Evolutionary conservation across 345 rosid genomes (phyloP).

Genomic region (Nephelium lappaceum): DNA sequence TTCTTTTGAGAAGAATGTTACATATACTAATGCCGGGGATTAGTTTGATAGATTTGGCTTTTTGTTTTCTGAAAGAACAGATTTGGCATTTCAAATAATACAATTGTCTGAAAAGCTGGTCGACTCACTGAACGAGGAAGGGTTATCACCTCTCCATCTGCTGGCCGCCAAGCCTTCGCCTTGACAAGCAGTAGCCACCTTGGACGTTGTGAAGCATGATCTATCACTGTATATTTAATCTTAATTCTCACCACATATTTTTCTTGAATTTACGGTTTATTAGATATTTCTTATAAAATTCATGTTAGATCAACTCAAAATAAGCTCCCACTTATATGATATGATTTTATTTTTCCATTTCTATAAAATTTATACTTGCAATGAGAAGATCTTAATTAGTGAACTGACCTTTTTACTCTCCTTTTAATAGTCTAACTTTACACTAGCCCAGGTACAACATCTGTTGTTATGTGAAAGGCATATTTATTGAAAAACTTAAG

Average conservation of each 20-base stretch:
- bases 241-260: too few species aligned
- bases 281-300: too few species aligned
- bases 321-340: too few species aligned
- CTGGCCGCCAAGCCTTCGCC: slow-evolving; percentile 44
- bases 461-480: slow-evolving; percentile 28
- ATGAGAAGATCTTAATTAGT: too few species aligned
- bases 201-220: slow-evolving; percentile 17
- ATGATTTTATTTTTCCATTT: too few species aligned
- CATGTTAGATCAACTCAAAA: too few species aligned
- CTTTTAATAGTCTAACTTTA: too few species aligned
- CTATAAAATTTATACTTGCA: too few species aligned
- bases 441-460: neutral
- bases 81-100: slow-evolving; percentile 55
- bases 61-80: slow-evolving; percentile 16
- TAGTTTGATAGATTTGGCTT: neutral
- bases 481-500: slow-evolving; percentile 39
- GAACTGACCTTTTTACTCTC: too few species aligned
- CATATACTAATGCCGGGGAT: neutral
- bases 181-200: slow-evolving; percentile 47
- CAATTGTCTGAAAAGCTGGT: slow-evolving; percentile 20
- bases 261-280: too few species aligned
- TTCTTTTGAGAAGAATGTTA: too few species aligned
- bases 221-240: slow-evolving; percentile 39
- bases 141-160: slow-evolving; percentile 46
- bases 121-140: slow-evolving; percentile 25